Conservation (phyloP, 345 rosid species). For the Populus ilicifolia region DNA sequence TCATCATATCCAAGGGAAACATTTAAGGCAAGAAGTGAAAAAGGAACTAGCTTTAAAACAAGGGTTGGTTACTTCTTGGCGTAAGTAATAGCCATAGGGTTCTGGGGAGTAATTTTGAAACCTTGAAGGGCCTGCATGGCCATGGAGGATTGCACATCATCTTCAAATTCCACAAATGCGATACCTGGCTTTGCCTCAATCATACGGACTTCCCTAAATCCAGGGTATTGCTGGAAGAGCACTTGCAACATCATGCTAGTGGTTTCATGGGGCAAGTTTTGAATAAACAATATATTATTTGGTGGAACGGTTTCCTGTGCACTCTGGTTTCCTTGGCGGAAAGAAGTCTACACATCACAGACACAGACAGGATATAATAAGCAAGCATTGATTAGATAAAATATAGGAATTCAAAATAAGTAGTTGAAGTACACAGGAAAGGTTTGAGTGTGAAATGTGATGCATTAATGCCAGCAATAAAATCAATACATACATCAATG, state of each 20-base stretch:
- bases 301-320: constrained; percentile 64
- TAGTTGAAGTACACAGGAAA: not conserved
- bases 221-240: constrained; percentile 78
- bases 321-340: constrained; percentile 42
- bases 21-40: not conserved
- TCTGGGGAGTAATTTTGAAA: constrained; percentile 80
- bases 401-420: not conserved
- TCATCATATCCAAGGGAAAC: not conserved
- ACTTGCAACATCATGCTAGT: constrained; percentile 77
- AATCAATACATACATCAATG: not conserved
- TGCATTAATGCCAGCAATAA: not conserved
- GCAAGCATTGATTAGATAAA: not conserved
- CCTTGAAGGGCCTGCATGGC: constrained; percentile 91
- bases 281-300: constrained; percentile 76
- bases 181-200: constrained; percentile 89
- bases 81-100: constrained; percentile 77
- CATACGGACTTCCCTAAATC: constrained; percentile 93
- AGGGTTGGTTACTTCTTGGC: constrained; percentile 63
- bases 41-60: not conserved
- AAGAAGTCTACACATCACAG: constrained; percentile 42
- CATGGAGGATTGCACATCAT: constrained; percentile 73
- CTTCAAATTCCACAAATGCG: constrained; percentile 87
- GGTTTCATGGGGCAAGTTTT: constrained; percentile 86
- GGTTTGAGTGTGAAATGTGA: not conserved
- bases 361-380: not conserved